Conservation (phyloP, 306 rosid species). For the Quercus dentata region DNA sequence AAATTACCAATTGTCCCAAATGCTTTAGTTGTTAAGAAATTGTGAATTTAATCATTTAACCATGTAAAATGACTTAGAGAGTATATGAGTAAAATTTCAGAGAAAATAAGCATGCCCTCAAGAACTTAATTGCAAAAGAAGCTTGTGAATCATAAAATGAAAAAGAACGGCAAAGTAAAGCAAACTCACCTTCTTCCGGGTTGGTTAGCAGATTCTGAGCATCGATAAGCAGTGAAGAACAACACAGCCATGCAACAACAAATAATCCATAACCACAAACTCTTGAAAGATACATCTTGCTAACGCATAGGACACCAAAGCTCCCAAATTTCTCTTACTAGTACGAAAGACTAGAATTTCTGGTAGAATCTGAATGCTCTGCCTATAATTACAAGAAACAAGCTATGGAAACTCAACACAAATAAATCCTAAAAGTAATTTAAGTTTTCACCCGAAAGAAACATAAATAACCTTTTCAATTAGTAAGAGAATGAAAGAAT, state of each 20-base stretch:
- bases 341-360: not conserved
- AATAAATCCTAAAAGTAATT: not conserved
- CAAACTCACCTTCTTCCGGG: constrained; percentile 45
- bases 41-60: too few species aligned
- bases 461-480: not conserved
- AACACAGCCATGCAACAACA: constrained; percentile 22
- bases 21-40: too few species aligned
- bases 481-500: not conserved
- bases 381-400: constrained; percentile 16
- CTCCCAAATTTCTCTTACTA: not conserved
- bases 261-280: constrained; percentile 19
- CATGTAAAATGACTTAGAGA: too few species aligned
- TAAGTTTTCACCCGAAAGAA: not conserved
- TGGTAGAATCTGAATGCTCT: not conserved
- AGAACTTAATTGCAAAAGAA: not conserved
- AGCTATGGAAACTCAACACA: not conserved
- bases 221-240: constrained; percentile 14
- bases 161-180: not conserved
- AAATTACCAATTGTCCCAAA: too few species aligned
- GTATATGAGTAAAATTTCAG: too few species aligned
- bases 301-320: not conserved
- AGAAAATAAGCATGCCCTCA: not conserved
- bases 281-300: constrained; percentile 30
- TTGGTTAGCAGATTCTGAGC: constrained; percentile 22
- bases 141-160: not conserved